Conservation (phyloP, 495 filamentous ascomycete genomes). For the Penicillium malachiteum region DNA sequence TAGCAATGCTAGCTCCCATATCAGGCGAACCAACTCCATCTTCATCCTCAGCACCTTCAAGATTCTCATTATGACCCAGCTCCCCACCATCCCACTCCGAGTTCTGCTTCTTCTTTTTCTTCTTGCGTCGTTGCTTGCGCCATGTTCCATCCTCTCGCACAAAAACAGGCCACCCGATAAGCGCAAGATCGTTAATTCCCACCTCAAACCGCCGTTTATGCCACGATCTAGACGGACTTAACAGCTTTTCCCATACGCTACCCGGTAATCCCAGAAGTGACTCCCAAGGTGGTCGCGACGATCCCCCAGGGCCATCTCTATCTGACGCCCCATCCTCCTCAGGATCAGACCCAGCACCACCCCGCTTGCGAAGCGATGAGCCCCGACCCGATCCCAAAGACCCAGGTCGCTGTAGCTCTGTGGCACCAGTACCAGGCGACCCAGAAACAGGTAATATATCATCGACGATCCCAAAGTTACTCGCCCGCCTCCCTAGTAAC, state of each 20-base stretch:
- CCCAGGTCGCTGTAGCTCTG: constrained; percentile 37
- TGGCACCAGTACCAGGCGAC: constrained; percentile 24
- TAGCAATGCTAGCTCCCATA: constrained; percentile 22
- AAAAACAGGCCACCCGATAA: constrained; percentile 85
- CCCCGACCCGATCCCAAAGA: constrained; percentile 44
- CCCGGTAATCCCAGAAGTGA: constrained; percentile 72
- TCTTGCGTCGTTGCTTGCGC: constrained; percentile 71
- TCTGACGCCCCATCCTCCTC: constrained; percentile 48
- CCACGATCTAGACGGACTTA: constrained; percentile 76
- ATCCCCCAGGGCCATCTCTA: constrained; percentile 49
- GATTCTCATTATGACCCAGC: constrained; percentile 41
- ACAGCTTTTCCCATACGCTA: constrained; percentile 76
- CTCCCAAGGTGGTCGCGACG: constrained; percentile 66
- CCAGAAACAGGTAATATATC: constrained; percentile 27
- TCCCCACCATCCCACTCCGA: constrained; percentile 42
- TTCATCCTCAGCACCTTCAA: constrained; percentile 39
- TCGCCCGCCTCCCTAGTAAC: constrained; percentile 31
- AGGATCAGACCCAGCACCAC: constrained; percentile 35
- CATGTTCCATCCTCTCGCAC: constrained; percentile 82
- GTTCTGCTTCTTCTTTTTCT: constrained; percentile 46
- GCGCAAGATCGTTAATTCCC: constrained; percentile 77
- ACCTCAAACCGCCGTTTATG: constrained; percentile 88
- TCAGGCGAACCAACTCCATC: constrained; percentile 33
- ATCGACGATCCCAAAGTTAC: constrained; percentile 38
- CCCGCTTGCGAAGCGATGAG: constrained; percentile 35